A percentile compares a stretch with the other conserved stretches of the same genome.
Conservation (phyloP, 805 yeast species). For the Candida palmyrensis region DNA sequence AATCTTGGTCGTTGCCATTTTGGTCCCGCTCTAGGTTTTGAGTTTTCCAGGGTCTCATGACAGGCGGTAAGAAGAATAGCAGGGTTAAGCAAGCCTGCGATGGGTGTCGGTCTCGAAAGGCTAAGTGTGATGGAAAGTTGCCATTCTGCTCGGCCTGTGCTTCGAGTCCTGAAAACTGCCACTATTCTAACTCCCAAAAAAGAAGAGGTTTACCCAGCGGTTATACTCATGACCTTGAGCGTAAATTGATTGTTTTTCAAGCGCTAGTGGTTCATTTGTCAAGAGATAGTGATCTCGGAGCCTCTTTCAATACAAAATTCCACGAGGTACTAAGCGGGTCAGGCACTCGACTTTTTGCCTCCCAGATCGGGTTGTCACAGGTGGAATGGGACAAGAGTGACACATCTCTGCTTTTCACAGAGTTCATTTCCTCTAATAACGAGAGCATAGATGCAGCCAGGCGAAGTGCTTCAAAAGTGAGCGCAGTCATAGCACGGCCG, state of each 20-base stretch:
- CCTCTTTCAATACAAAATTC: constrained; percentile 4
- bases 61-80: constrained; percentile 5
- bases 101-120: constrained; percentile 16
- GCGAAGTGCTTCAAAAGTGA: neutral
- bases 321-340: no score
- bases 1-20: no score
- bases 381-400: constrained; percentile 5
- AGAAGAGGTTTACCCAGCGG: constrained; percentile 19
- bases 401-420: constrained; percentile 7
- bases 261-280: constrained; percentile 8
- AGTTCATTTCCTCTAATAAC: constrained; percentile 8
- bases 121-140: constrained; percentile 18
- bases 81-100: constrained; percentile 21
- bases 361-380: constrained; percentile 3
- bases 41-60: neutral
- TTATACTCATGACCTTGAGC: constrained; percentile 16
- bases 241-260: constrained; percentile 13
- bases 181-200: constrained; percentile 13
- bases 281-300: neutral
- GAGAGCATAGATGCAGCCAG: constrained; percentile 3
- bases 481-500: no score
- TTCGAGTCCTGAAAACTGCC: constrained; percentile 10
- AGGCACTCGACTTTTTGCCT: no score
- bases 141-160: constrained; percentile 17
- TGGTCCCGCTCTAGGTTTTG: no score